Conservation (phyloP, 169 alveolate genomes). For the Theileria parva region DNA sequence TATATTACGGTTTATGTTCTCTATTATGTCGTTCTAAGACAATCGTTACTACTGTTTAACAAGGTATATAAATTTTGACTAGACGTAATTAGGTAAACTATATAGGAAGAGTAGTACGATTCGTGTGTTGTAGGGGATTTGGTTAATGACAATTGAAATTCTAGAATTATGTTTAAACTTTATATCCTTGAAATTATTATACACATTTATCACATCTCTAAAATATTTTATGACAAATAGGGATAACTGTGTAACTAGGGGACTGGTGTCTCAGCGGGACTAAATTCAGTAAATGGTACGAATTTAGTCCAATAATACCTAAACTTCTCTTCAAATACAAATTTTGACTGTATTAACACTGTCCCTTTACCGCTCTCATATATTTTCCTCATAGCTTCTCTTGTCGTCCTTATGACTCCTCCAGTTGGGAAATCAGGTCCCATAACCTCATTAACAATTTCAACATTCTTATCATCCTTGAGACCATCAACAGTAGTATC, state of each 20-base stretch:
- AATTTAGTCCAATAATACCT: neutral
- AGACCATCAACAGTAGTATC: neutral
- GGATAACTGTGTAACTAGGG: too few species aligned
- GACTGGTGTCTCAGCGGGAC: too few species aligned
- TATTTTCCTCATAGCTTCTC: slow-evolving; percentile 45
- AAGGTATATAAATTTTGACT: neutral
- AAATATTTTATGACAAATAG: neutral
- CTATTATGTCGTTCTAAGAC: slow-evolving; percentile 39
- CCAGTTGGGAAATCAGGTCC: slow-evolving; percentile 88
- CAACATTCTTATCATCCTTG: slow-evolving; percentile 52
- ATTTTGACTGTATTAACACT: slow-evolving; percentile 61
- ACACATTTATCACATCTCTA: slow-evolving; percentile 34
- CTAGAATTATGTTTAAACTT: slow-evolving; percentile 56
- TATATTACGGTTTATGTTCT: slow-evolving; percentile 44
- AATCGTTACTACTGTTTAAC: neutral
- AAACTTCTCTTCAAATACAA: slow-evolving; percentile 40
- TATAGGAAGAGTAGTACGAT: slow-evolving; percentile 7
- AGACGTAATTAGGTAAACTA: neutral
- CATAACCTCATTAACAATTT: slow-evolving; percentile 55
- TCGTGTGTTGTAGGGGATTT: slow-evolving; percentile 61
- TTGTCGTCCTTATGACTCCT: slow-evolving; percentile 71
- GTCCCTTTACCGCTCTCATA: slow-evolving; percentile 80
- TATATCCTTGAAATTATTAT: slow-evolving; percentile 17
- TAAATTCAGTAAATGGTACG: too few species aligned
- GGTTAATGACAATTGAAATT: slow-evolving; percentile 49